Base-by-base conservation (phyloP, 1,284 basidiomycete species). In the Marasmius oreades region DNA sequence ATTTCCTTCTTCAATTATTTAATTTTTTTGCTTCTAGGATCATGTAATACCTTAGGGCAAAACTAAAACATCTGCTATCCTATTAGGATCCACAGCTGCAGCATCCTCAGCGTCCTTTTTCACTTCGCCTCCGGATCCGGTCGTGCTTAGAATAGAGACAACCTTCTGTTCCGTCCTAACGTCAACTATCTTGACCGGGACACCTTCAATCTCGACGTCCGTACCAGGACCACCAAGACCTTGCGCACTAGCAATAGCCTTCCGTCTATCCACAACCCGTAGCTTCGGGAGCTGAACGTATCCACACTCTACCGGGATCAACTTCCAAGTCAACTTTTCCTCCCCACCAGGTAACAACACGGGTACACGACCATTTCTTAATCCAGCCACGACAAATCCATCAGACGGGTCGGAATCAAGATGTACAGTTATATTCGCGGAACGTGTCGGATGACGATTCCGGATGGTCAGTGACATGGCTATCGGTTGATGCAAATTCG, bases 231-330 rank as follows among this genome's bases (percentile, higher is more conserved):
- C 55, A 24, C 65, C 62, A 24, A 57, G 56, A 59, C 70, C 64
- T 60, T 65, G 67, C 18, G 56, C 62, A 59, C 60, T 61, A 16
- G 63, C 59, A n/a, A 70, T 62, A 11, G 62, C 66, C 52, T 71
- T 74, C 55, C 87, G 70, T 55, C 79, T 75, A 63, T 90, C 81
- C 33, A 80, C 63, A 23, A 90, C 80, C 62, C 72, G 78, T 58
- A 91, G 75, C 34, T 71, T 70, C 11, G 89, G 88, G 14, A 86
- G 63, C 56, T 66, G 76, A 46, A 86, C 73, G 61, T 81, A 74
- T 48, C 89, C 88, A 67, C 87, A 90, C 59, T 89, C 86, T 26
- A 91, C 67, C 0, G 90, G 85, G 24, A 90, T 78, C 24, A 91
- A 64, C 33, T 77, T 79, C 85, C 89, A 91, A 3, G 70, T 69